A percentile compares a stretch with the other conserved stretches of the same genome.
phyloP scores from a whole-genome alignment of 441 rosid genomes.

The Gossypium schwendimanii region DNA sequence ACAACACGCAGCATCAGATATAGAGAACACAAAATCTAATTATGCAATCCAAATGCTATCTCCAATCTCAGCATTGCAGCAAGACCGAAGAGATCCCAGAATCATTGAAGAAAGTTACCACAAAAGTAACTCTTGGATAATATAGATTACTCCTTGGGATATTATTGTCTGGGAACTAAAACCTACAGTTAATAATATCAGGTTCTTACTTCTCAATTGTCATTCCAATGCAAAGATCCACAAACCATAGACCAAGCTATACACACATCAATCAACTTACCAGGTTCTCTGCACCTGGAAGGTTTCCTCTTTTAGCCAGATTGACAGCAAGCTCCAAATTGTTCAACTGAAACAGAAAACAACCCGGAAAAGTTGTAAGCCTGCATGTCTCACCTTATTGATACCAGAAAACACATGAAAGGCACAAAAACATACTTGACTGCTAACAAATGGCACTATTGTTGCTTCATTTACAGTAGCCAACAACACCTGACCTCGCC shows the following conservation, averaged over 20 bases:
- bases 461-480: constrained; percentile 96
- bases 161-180: not conserved
- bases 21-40: not conserved
- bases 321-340: constrained; percentile 90
- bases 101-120: not conserved
- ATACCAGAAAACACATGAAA: not conserved
- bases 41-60: not conserved
- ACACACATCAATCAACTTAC: constrained; percentile 31
- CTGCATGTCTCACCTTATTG: not conserved
- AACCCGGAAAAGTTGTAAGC: constrained; percentile 12
- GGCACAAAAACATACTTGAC: constrained; percentile 57
- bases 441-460: constrained; percentile 89
- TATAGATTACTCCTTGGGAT: not conserved
- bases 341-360: constrained; percentile 48
- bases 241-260: not conserved
- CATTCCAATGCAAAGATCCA: not conserved
- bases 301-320: constrained; percentile 91
- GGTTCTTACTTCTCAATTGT: not conserved
- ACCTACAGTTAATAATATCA: not conserved
- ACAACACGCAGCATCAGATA: not conserved
- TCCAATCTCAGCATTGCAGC: not conserved
- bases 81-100: not conserved
- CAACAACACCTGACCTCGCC: constrained; percentile 93
- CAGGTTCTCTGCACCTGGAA: constrained; percentile 88
- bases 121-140: not conserved